These are phyloP conservation scores for Adansonia grandidieri DNA, from an alignment of 441 rosid species.

Conservation along the genomic window DNA sequence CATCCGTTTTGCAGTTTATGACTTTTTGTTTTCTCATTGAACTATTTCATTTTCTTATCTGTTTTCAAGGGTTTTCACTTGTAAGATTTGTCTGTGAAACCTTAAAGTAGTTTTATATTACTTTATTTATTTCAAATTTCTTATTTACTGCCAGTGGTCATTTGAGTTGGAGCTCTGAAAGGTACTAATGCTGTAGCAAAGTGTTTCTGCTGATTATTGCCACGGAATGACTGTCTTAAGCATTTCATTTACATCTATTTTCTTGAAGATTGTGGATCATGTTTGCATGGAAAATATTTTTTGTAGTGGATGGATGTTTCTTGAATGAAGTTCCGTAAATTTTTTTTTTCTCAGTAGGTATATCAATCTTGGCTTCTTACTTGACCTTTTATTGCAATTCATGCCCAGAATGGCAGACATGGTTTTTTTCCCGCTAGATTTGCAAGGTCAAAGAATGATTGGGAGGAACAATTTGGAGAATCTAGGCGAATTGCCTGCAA, in stretches of 20 bases:
- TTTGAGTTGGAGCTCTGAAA: neutral
- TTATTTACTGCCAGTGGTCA: neutral
- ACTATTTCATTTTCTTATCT: neutral
- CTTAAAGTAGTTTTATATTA: neutral
- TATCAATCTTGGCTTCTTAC: constrained; percentile 17
- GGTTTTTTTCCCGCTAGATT: constrained; percentile 67
- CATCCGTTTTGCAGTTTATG: neutral
- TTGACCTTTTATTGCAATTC: constrained; percentile 33
- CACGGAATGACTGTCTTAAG: neutral
- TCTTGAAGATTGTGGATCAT: neutral
- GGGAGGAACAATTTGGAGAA: constrained; percentile 71
- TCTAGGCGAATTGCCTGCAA: constrained; percentile 87
- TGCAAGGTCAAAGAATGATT: constrained; percentile 60
- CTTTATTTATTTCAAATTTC: neutral
- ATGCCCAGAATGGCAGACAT: constrained; percentile 56
- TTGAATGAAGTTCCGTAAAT: neutral
- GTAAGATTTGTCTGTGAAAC: neutral
- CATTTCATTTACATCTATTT: neutral
- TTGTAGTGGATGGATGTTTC: neutral
- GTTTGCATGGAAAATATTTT: neutral
- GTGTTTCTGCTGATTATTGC: neutral
- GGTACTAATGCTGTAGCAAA: neutral
- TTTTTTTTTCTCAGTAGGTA: neutral
- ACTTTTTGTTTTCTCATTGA: constrained; percentile 4
- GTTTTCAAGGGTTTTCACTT: neutral